phyloP scores from a whole-genome alignment of 2,329 filamentous ascomycete genomes.

The Trichoderma oligosporum region DNA sequence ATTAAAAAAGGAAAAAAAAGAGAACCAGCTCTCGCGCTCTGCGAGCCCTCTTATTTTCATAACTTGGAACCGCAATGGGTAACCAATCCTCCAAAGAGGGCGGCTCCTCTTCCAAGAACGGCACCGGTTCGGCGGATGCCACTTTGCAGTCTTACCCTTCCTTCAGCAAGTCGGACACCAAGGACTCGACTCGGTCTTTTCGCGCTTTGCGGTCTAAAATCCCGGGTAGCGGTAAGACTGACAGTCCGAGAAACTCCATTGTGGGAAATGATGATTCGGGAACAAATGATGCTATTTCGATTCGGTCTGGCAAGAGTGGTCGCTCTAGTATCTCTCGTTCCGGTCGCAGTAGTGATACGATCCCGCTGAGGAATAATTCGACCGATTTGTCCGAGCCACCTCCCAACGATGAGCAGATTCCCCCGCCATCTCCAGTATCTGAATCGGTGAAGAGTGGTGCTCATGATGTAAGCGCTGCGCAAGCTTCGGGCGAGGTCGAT shows the following conservation, averaged over 20 bases:
- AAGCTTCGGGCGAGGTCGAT: slow-evolving; percentile 86
- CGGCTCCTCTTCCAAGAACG: slow-evolving; percentile 48
- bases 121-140: slow-evolving; percentile 27
- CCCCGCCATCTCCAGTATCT: slow-evolving; percentile 82
- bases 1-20: too few species aligned
- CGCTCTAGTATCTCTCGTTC: slow-evolving; percentile 46
- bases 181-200: slow-evolving; percentile 85
- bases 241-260: slow-evolving; percentile 78
- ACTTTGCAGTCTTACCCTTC: slow-evolving; percentile 80
- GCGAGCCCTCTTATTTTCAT: slow-evolving; percentile 17
- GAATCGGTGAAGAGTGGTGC: slow-evolving; percentile 68
- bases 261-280: slow-evolving; percentile 60
- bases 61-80: slow-evolving; percentile 54
- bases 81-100: slow-evolving; percentile 67
- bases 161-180: slow-evolving; percentile 87
- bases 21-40: not conserved
- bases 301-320: slow-evolving; percentile 64
- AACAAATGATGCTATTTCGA: slow-evolving; percentile 72
- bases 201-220: slow-evolving; percentile 86
- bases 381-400: slow-evolving; percentile 44
- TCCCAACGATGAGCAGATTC: slow-evolving; percentile 49
- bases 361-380: slow-evolving; percentile 40
- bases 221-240: slow-evolving; percentile 65
- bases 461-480: slow-evolving; percentile 74
- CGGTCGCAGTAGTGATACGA: slow-evolving; percentile 43